These are phyloP conservation scores for Clitocybe nebularis DNA, from an alignment of 1,284 basidiomycete species.

Conservation along the genomic window DNA sequence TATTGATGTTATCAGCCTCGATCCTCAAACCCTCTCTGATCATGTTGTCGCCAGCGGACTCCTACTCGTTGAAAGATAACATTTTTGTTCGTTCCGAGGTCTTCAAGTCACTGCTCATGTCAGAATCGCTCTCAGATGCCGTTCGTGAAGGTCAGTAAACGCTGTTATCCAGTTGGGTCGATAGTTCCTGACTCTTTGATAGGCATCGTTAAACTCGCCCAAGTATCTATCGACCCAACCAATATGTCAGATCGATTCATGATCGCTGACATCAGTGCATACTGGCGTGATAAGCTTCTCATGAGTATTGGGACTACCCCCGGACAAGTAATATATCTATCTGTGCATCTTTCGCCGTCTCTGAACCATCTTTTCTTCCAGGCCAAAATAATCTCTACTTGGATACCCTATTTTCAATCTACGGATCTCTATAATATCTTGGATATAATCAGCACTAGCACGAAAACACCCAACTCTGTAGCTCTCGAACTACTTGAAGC, in stretches of 20 bases:
- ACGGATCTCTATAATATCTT: constrained; percentile 36
- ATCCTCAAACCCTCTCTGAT: constrained; percentile 27
- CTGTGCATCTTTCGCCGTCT: not conserved
- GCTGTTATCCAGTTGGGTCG: not conserved
- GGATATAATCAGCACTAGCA: constrained; percentile 23
- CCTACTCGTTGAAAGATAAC: constrained; percentile 33
- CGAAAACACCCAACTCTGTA: constrained; percentile 13
- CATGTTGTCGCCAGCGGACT: constrained; percentile 23
- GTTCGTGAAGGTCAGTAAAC: constrained; percentile 30
- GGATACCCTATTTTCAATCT: constrained; percentile 44
- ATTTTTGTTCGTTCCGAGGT: constrained; percentile 31
- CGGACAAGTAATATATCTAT: not conserved
- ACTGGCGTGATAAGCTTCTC: constrained; percentile 33
- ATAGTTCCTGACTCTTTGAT: not conserved
- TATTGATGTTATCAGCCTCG: constrained; percentile 33
- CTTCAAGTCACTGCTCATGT: constrained; percentile 30
- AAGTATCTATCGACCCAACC: constrained; percentile 22
- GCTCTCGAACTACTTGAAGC: constrained; percentile 23
- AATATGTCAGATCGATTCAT: constrained; percentile 26
- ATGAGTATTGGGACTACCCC: too few species aligned
- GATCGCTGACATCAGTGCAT: constrained; percentile 26
- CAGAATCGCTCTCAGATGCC: constrained; percentile 17
- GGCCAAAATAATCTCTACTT: constrained; percentile 32
- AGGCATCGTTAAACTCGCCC: constrained; percentile 20
- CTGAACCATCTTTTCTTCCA: constrained; percentile 15